These are phyloP conservation scores for Coccomyxa sp. DNA, from an alignment of 139 green algal genomes.

Conservation along the genomic window DNA sequence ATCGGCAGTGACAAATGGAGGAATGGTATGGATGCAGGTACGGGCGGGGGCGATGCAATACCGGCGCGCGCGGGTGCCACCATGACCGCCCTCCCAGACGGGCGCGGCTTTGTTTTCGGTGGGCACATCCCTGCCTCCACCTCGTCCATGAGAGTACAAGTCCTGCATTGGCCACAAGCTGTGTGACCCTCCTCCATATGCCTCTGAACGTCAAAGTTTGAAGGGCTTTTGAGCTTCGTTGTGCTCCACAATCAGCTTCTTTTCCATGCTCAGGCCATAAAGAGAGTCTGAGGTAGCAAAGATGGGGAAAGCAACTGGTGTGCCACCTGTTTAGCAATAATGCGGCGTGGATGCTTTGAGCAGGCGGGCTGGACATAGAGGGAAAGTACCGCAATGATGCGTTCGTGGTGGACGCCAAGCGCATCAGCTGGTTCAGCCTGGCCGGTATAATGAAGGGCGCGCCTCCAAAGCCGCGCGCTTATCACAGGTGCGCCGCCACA, in stretches of 20 bases:
- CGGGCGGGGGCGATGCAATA: background rate
- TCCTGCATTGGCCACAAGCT: too few species aligned
- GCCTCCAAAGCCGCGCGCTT: slow-evolving; percentile 26
- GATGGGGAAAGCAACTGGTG: too few species aligned
- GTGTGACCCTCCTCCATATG: too few species aligned
- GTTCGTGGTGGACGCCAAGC: slow-evolving; percentile 12
- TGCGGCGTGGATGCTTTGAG: background rate
- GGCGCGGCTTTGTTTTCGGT: slow-evolving; percentile 25
- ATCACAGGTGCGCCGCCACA: slow-evolving; percentile 16
- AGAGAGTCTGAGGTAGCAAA: too few species aligned
- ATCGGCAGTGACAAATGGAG: too few species aligned
- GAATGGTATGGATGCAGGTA: too few species aligned
- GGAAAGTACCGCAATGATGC: slow-evolving; percentile 22
- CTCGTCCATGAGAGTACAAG: too few species aligned
- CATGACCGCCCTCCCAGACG: slow-evolving; percentile 18
- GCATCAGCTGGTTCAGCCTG: slow-evolving; percentile 13
- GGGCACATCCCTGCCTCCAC: background rate
- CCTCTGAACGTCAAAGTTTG: too few species aligned
- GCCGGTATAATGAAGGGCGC: slow-evolving; percentile 10
- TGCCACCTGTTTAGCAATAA: too few species aligned
- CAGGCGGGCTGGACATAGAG: slow-evolving; percentile 9
- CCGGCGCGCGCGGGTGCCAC: slow-evolving; percentile 17
- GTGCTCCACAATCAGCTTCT: too few species aligned
- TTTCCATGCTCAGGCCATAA: too few species aligned
- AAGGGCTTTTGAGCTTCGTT: too few species aligned